These are phyloP conservation scores for Quercus tomentella DNA, from an alignment of 331 rosid species.

Conservation along the genomic window DNA sequence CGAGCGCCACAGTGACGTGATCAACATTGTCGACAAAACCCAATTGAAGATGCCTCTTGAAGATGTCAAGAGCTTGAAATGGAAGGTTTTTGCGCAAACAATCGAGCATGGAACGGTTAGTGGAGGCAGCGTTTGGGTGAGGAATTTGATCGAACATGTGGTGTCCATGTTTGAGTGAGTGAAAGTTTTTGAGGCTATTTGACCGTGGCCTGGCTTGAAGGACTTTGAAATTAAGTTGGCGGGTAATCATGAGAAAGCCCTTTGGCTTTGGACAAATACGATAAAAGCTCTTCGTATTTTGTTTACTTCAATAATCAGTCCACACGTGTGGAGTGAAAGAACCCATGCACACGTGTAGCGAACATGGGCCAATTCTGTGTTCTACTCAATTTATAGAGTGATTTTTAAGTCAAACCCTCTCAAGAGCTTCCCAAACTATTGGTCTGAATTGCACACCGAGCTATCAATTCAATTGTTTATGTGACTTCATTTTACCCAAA, in stretches of 20 bases:
- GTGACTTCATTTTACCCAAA: too few relatives aligned
- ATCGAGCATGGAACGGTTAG: constrained; percentile 47
- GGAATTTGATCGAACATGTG: constrained; percentile 47
- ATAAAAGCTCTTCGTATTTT: too few relatives aligned
- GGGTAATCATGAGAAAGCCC: constrained; percentile 34
- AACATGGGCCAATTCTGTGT: too few relatives aligned
- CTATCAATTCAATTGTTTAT: too few relatives aligned
- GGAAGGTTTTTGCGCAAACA: constrained; percentile 43
- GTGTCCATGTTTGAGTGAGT: constrained; percentile 37
- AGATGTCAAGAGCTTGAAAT: constrained; percentile 44
- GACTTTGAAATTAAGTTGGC: constrained; percentile 34
- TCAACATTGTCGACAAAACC: constrained; percentile 32
- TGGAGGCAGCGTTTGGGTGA: constrained; percentile 33
- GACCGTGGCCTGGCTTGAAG: constrained; percentile 16
- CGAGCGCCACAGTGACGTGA: constrained; percentile 51
- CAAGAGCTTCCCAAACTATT: too few relatives aligned
- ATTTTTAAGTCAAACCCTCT: too few relatives aligned
- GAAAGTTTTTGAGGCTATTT: background rate
- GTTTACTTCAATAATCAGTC: too few relatives aligned
- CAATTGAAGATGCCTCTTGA: constrained; percentile 35
- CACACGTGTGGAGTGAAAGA: too few relatives aligned
- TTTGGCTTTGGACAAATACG: too few relatives aligned
- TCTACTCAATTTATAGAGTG: too few relatives aligned
- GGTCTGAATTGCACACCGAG: too few relatives aligned
- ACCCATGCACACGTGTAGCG: too few relatives aligned